phyloP scores from a whole-genome alignment of 2,329 filamentous ascomycete species.

The Gliomastix tumulicola region DNA sequence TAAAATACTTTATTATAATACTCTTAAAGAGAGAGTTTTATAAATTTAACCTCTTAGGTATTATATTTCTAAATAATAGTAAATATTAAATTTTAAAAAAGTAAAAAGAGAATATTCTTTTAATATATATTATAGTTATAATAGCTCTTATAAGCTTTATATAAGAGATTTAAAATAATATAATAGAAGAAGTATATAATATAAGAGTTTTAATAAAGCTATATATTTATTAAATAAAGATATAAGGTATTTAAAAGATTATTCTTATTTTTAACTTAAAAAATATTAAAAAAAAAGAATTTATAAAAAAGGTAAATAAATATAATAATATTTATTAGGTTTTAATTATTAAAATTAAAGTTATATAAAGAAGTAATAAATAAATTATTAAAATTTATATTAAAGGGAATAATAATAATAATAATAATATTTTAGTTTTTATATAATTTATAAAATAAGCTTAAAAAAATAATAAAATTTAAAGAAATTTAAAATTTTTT shows the following conservation, averaged over 20 bases:
- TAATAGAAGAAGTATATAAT: too few species aligned
- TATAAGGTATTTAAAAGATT: neutral
- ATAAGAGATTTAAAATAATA: too few species aligned
- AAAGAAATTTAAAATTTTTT: neutral
- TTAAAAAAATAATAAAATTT: neutral
- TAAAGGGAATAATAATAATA: neutral
- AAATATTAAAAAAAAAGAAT: neutral
- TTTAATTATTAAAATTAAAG: neutral
- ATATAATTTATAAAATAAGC: neutral
- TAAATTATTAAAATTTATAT: neutral
- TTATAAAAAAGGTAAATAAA: neutral
- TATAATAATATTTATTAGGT: neutral
- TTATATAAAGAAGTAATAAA: neutral
- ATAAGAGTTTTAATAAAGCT: too few species aligned
- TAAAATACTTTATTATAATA: neutral
- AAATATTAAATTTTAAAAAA: too few species aligned
- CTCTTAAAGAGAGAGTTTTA: neutral
- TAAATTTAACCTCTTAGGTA: neutral
- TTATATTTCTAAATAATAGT: neutral
- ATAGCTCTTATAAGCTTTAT: neutral
- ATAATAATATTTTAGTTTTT: neutral
- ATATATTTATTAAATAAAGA: neutral
- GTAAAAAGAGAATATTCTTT: too few species aligned
- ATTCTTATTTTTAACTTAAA: neutral
- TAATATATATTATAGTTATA: neutral